Conservation (phyloP, 345 rosid species). For the Xanthoceras sorbifolium region DNA sequence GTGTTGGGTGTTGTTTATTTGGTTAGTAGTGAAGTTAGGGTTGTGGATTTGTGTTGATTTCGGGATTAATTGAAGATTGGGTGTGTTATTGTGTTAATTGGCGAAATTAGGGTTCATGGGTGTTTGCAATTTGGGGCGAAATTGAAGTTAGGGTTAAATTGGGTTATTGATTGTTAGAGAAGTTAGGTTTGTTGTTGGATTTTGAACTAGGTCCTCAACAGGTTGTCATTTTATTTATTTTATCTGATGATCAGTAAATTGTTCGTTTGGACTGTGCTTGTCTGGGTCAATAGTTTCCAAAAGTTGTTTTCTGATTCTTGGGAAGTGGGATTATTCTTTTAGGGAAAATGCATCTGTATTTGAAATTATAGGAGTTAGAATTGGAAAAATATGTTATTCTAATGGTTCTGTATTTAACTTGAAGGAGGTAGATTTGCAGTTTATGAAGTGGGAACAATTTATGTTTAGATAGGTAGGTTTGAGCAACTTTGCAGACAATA, state of each 20-base stretch:
- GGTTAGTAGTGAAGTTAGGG: no score
- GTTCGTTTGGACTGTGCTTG: background rate
- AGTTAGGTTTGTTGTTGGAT: no score
- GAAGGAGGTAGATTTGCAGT: background rate
- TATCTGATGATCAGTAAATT: background rate
- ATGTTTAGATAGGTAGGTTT: background rate
- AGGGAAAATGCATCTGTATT: background rate
- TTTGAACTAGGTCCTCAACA: no score
- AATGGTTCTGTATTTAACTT: background rate
- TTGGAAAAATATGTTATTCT: no score
- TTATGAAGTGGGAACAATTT: background rate
- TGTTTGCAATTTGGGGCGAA: no score
- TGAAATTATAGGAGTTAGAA: background rate
- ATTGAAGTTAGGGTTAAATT: no score
- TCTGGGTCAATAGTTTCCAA: background rate
- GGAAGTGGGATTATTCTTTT: background rate
- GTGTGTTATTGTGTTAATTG: no score
- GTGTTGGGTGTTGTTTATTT: no score
- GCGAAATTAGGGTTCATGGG: no score
- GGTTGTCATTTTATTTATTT: background rate
- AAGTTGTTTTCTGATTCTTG: background rate
- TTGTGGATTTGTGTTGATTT: no score
- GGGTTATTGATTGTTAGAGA: no score
- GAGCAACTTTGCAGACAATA: background rate
- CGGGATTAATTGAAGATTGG: no score